phyloP scores from a whole-genome alignment of 805 yeast genomes.

The Spathaspora sp. region DNA sequence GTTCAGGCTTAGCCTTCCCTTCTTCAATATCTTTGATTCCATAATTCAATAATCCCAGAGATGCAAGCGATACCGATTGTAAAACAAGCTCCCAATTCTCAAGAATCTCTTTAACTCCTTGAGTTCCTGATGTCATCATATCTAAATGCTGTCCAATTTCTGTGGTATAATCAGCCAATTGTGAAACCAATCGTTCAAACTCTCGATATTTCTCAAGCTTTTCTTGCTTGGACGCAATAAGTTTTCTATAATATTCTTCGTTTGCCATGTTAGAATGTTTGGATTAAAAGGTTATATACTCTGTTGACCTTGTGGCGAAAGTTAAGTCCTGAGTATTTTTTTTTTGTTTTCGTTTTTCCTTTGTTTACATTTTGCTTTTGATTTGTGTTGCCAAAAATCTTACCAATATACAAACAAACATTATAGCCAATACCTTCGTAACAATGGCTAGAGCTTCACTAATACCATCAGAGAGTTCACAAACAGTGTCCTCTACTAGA shows the following conservation, averaged over 20 bases:
- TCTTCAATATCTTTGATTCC: conserved; percentile 33
- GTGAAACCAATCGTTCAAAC: conserved; percentile 43
- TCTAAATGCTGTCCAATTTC: conserved; percentile 46
- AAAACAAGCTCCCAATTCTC: conserved; percentile 65
- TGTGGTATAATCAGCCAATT: conserved; percentile 45
- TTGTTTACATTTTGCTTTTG: conserved; percentile 2
- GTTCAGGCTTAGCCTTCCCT: conserved; percentile 53
- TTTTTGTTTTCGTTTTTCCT: not conserved
- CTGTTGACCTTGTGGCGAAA: not conserved
- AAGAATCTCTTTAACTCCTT: conserved; percentile 54
- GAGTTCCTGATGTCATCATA: conserved; percentile 53
- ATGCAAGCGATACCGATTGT: conserved; percentile 58
- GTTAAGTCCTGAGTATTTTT: not conserved
- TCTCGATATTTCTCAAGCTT: conserved; percentile 51
- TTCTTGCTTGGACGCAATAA: conserved; percentile 38
- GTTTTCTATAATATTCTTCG: not conserved
- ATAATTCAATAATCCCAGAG: conserved; percentile 45
- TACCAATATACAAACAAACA: not conserved
- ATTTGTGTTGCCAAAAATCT: conserved; percentile 2
- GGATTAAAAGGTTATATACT: not conserved
- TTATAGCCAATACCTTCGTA: not conserved
- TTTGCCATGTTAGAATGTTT: not conserved
- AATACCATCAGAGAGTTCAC: not conserved
- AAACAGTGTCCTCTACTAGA: conserved; percentile 1
- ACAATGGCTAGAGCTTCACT: not conserved